A percentile compares a stretch with the other conserved stretches of the same genome.
Conservation (phyloP, 2,329 filamentous ascomycete species). For the Fusarium miscanthi region DNA sequence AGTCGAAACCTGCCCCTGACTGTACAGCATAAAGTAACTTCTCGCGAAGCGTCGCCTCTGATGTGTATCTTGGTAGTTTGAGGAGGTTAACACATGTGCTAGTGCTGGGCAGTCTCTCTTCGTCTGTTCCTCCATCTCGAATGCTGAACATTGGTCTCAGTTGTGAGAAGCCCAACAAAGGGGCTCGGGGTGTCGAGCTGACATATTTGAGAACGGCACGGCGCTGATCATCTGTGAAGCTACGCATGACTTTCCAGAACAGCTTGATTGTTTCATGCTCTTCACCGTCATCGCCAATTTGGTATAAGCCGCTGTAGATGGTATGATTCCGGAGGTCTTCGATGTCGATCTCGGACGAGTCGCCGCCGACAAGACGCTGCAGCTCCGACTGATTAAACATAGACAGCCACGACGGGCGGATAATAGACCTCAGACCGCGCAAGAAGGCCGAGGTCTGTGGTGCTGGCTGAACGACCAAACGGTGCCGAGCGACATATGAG, state of each 20-base stretch:
- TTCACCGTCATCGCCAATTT: constrained; percentile 85
- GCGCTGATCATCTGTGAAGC: constrained; percentile 79
- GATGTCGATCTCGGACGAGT: constrained; percentile 86
- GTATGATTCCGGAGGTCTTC: constrained; percentile 88
- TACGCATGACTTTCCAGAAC: constrained; percentile 91
- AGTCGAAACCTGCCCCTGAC: constrained; percentile 91
- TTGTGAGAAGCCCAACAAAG: constrained; percentile 87
- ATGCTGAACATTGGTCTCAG: constrained; percentile 90
- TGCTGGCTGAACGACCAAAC: constrained; percentile 82
- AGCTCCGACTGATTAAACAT: constrained; percentile 99
- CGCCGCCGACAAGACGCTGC: constrained; percentile 91
- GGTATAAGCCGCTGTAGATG: constrained; percentile 86
- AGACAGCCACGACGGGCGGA: constrained; percentile 90
- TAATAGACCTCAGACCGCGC: constrained; percentile 84
- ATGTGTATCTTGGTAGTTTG: constrained; percentile 86
- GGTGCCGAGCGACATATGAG: constrained; percentile 87
- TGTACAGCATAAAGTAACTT: constrained; percentile 92
- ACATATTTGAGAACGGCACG: constrained; percentile 94
- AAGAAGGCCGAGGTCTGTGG: constrained; percentile 90
- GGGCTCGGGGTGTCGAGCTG: constrained; percentile 90
- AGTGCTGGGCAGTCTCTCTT: constrained; percentile 87
- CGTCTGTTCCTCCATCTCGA: constrained; percentile 71
- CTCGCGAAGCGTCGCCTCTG: constrained; percentile 71
- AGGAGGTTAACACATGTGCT: constrained; percentile 96
- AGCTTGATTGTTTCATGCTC: constrained; percentile 88